Base-by-base conservation (phyloP, 768 basidiomycete genomes). In the Rhodotorula kratochvilovae region DNA sequence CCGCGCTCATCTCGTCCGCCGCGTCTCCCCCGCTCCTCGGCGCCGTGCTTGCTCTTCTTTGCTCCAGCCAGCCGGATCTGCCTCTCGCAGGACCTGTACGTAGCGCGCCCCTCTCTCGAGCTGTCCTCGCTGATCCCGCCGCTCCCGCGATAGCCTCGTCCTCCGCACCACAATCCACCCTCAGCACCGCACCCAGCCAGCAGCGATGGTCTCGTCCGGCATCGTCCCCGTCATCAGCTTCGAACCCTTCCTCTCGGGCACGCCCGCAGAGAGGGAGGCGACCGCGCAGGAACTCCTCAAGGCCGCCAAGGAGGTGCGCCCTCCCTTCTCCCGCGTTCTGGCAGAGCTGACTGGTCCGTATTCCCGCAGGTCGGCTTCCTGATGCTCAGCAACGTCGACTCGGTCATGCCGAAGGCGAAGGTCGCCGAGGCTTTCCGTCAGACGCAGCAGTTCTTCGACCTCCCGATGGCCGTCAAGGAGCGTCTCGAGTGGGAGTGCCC, bases 151-250 rank as follows among this genome's bases (percentile, higher is more conserved):
- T 12, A 27, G 50, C 50, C 10, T 23, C n/a, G 25, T 54, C 51
- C 5, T 29, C 51, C 4, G 19, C 45, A 6, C 45, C 45, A 21
- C 45, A 2, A 21, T 48, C 12, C 48, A 46, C 45, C 31, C n/a
- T 15, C 3, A 4, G 17, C 21, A 4, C 19, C 23, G 21, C 35
- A 27, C 25, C 12, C 17, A 31, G 13, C n/a, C 23, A 19, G 12
- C 56, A 3, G 50, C 21, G 42, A 61, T 64, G 63, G 42, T 55
- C 15, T 48, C 51, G 8, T 65, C 62, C 27, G 69, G 69, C 25
- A 66, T 70, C 54, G 68, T 92, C 63, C 91, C 91, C 36, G 81
- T 91, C 39, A 86, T 92, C 76, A 86, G 91, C 82, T 91, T 93
- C 74, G 83, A 85, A 75, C 87, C 85, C 66, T 91, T 88, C 78